phyloP scores from a whole-genome alignment of 805 yeast species.

The Naumovozyma dairenensis region DNA sequence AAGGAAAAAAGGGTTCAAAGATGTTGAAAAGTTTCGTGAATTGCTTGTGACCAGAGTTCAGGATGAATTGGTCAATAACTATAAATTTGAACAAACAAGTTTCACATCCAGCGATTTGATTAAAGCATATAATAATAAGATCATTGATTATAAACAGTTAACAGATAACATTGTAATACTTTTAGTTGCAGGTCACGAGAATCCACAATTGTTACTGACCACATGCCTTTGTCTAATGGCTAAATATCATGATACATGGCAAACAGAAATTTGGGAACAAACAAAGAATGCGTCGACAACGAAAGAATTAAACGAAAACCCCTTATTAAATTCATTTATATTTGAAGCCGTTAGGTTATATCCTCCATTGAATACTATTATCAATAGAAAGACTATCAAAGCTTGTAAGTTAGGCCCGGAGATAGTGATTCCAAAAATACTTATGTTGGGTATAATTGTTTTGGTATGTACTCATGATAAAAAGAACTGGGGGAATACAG shows the following conservation, averaged over 20 bases:
- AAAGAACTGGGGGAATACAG: slow-evolving; percentile 36
- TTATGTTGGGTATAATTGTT: slow-evolving; percentile 47
- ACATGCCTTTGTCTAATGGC: slow-evolving; percentile 39
- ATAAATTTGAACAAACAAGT: slow-evolving; percentile 26
- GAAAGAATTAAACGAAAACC: slow-evolving; percentile 43
- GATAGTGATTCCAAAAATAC: slow-evolving; percentile 39
- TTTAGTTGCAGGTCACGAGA: slow-evolving; percentile 55
- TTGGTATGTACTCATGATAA: slow-evolving; percentile 40
- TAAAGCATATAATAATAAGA: slow-evolving; percentile 30
- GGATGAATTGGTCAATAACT: slow-evolving; percentile 23
- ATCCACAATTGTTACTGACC: slow-evolving; percentile 44
- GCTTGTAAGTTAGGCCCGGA: slow-evolving; percentile 32
- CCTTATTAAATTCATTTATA: slow-evolving; percentile 50
- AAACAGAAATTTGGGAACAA: slow-evolving; percentile 40
- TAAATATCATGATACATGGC: slow-evolving; percentile 34
- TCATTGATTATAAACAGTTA: slow-evolving; percentile 37
- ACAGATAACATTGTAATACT: slow-evolving; percentile 45
- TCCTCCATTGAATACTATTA: slow-evolving; percentile 50
- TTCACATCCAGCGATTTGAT: slow-evolving; percentile 36
- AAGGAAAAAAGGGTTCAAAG: slow-evolving; percentile 35
- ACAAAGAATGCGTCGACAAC: slow-evolving; percentile 18
- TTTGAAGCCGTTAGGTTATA: slow-evolving; percentile 45
- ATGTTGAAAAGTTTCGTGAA: slow-evolving; percentile 34
- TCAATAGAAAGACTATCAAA: slow-evolving; percentile 38
- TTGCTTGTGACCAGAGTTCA: slow-evolving; percentile 31